Evolutionary conservation across 768 basidiomycete genomes (phyloP).

Genomic region (Lactarius evosmus): DNA sequence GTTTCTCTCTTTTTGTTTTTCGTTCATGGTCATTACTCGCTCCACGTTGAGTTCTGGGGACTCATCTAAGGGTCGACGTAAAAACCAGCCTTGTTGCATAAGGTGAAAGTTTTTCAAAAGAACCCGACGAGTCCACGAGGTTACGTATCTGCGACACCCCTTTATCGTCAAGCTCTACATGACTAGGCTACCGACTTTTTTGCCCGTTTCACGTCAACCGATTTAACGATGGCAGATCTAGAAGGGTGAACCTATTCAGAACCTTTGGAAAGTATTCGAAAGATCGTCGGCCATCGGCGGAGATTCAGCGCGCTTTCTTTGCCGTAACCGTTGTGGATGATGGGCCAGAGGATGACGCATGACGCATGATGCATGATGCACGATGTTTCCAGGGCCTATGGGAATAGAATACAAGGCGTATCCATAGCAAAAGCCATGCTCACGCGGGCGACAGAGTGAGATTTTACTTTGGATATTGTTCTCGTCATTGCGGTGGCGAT

Average conservation of each 20-base stretch:
- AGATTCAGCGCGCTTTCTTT: not conserved
- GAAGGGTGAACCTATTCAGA: not conserved
- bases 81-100: not conserved
- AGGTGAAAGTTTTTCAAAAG: not conserved
- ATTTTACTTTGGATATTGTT: not conserved
- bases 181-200: not conserved
- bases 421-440: not conserved
- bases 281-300: constrained; percentile 8
- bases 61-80: not conserved
- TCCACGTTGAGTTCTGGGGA: not conserved
- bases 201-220: not conserved
- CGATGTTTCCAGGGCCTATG: not conserved
- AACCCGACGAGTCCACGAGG: not conserved
- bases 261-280: not conserved
- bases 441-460: not conserved
- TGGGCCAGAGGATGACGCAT: not conserved
- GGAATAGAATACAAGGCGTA: not conserved
- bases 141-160: not conserved
- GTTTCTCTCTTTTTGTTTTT: not conserved
- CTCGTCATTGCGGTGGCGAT: not conserved
- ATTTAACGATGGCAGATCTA: not conserved
- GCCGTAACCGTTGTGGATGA: not conserved
- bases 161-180: not conserved
- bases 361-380: not conserved
- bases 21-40: not conserved